Percentiles rank a stretch among this genome's conserved stretches.
Conservation (phyloP, 345 rosid species). For the Isatis tinctoria region DNA sequence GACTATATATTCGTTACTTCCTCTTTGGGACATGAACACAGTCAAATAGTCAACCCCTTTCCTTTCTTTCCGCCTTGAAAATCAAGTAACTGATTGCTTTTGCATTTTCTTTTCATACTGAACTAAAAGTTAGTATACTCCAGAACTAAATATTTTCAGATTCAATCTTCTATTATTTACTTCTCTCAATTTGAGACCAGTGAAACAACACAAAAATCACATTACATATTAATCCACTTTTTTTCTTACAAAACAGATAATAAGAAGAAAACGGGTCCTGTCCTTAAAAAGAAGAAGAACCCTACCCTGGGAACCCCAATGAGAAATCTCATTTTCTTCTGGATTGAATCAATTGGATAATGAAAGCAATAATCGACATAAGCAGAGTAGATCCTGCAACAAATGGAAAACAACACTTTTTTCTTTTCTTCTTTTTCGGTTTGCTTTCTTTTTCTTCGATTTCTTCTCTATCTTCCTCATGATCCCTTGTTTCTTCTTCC, state of each 20-base stretch:
- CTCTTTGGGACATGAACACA: constrained; percentile 1
- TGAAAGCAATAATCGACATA: constrained; percentile 27
- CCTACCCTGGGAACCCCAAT: background rate
- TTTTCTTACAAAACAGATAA: background rate
- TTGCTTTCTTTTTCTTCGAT: constrained; percentile 7
- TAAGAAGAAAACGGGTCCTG: background rate
- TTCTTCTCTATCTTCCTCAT: background rate
- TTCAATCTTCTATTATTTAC: background rate
- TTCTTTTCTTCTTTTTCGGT: constrained; percentile 27
- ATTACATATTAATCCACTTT: background rate
- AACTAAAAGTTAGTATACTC: no score
- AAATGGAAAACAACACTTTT: constrained; percentile 26
- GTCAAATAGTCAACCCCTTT: constrained; percentile 23
- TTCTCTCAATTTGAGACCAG: background rate
- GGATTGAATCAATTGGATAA: constrained; percentile 24
- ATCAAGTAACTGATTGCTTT: constrained; percentile 22
- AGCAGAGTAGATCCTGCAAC: constrained; percentile 33
- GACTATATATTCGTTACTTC: constrained; percentile 57
- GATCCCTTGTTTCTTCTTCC: constrained; percentile 24
- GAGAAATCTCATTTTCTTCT: constrained; percentile 15
- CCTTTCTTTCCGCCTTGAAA: constrained; percentile 1
- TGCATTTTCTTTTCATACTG: background rate
- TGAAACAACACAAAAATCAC: constrained; percentile 10
- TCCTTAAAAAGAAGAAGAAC: background rate
- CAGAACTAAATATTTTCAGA: background rate